Conservation (phyloP, 2,329 filamentous ascomycete species). For the Phialemonium atrogriseum region DNA sequence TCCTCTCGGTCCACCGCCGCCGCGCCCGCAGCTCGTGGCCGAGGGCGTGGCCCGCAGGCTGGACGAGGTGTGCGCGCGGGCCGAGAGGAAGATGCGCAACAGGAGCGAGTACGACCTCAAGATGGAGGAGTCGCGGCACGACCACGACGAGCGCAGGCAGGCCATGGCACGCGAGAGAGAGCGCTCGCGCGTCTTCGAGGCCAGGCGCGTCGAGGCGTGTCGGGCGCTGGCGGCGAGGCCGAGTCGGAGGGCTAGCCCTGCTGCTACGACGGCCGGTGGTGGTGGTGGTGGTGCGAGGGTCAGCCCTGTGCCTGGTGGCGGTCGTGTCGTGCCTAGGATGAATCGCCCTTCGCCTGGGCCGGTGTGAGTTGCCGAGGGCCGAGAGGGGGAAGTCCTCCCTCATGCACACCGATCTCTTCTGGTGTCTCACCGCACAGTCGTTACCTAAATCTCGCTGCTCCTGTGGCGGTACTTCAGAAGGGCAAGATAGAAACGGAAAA, state of each 20-base stretch:
- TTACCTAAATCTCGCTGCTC: too few relatives aligned
- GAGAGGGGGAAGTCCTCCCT: too few relatives aligned
- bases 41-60: constrained; percentile 33
- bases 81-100: constrained; percentile 35
- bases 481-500: too few relatives aligned
- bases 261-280: too few relatives aligned
- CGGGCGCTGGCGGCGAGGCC: constrained; percentile 23
- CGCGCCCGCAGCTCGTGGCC: constrained; percentile 24
- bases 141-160: constrained; percentile 32
- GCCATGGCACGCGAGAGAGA: constrained; percentile 37
- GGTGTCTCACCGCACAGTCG: too few relatives aligned
- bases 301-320: too few relatives aligned
- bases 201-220: constrained; percentile 35
- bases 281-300: too few relatives aligned
- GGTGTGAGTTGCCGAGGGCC: too few relatives aligned
- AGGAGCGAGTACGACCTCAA: constrained; percentile 29
- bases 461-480: too few relatives aligned
- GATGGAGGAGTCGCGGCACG: constrained; percentile 33
- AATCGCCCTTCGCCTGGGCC: too few relatives aligned
- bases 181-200: constrained; percentile 41
- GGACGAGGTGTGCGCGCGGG: constrained; percentile 37
- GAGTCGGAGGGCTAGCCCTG: constrained; percentile 1
- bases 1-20: constrained; percentile 10
- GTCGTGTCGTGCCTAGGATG: too few relatives aligned
- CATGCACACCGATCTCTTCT: too few relatives aligned